Base-by-base conservation (phyloP, 1,284 basidiomycete species). In the Melampsora larici-populina region DNA sequence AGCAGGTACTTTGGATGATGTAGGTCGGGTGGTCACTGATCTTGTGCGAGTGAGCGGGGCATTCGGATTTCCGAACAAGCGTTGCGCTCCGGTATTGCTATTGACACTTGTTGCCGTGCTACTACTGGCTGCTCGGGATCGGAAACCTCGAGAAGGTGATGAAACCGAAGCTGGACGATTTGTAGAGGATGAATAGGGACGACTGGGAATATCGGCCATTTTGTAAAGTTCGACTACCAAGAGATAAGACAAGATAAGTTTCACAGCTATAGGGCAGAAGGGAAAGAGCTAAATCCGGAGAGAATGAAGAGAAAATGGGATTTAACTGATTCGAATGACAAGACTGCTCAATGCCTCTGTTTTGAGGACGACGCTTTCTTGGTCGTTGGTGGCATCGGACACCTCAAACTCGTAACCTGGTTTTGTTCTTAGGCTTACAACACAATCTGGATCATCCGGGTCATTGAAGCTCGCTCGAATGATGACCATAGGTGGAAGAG, bases 401-500 rank as follows among this genome's bases (percentile, higher is more conserved):
- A 31, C 65, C 24, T 63, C 48, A 29, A 75, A 75, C 0, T 55
- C 49, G 36, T 49, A 48, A 43, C 65, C 69, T 0, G 68, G 60
- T 29, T 66, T 63, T 21, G 55, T 24, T 17, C 67, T 24, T 2
- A 78, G 46, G 31, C 69, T 55, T 17, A 78, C 62, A 26, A 55
- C 29, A 65, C 75, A 78, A 36, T 78, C 67, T 18, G 75, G 75
- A 46, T 78, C 75, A 46, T 78, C 75, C 0, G 68, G 75, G 21
- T 78, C 75, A 24, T 78, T 78, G 43, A 78, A 78, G 49, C 69
- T 58, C 24, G 75, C 75, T 13, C 75, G 67, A 62, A 78, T 70
- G n/a, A 78, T 66, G 51, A 78, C 60, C 46, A 70, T 29, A 33
- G 75, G 75, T 11, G 75, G 75, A 18, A 33, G 43, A n/a, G 67